Evolutionary conservation across 805 yeast species (phyloP).

Genomic region (Candida caryicola): DNA sequence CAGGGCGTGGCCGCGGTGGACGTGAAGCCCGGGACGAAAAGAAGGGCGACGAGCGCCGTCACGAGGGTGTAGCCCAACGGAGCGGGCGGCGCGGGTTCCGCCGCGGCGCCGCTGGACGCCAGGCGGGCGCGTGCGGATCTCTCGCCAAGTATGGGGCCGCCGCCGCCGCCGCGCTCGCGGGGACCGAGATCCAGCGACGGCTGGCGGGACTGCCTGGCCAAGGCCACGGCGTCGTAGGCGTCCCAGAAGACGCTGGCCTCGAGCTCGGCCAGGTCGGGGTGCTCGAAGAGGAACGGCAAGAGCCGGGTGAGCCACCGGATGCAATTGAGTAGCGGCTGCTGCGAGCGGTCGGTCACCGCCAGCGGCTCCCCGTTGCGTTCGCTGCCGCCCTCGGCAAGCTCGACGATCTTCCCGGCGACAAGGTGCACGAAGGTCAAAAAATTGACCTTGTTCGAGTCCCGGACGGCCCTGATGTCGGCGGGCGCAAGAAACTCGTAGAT

Average conservation of each 20-base stretch:
- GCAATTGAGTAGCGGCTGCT: conserved; percentile 51
- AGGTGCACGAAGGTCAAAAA: conserved; percentile 49
- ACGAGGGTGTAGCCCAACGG: conserved; percentile 12
- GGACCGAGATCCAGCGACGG: no score
- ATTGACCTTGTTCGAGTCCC: conserved; percentile 57
- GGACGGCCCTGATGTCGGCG: conserved; percentile 55
- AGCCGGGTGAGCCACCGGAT: conserved; percentile 61
- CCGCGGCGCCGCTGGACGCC: not conserved
- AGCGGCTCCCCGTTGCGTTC: not conserved
- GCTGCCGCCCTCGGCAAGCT: not conserved
- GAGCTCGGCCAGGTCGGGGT: conserved; percentile 20
- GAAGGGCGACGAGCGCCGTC: conserved; percentile 36
- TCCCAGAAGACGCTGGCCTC: conserved; percentile 31
- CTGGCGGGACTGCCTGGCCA: not conserved
- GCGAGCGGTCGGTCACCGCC: conserved; percentile 14
- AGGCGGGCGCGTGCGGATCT: not conserved
- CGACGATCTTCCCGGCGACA: conserved; percentile 23
- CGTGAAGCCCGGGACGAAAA: conserved; percentile 60
- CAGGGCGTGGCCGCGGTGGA: not conserved
- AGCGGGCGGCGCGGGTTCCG: no score
- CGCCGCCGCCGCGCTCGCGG: no score
- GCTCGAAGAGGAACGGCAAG: conserved; percentile 68
- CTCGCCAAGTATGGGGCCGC: not conserved
- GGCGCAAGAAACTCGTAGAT: conserved; percentile 56
- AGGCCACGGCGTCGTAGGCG: conserved; percentile 42